Conservation (phyloP, 371 early-diverging fungal species). For the Dinochytrium kinnereticum region DNA sequence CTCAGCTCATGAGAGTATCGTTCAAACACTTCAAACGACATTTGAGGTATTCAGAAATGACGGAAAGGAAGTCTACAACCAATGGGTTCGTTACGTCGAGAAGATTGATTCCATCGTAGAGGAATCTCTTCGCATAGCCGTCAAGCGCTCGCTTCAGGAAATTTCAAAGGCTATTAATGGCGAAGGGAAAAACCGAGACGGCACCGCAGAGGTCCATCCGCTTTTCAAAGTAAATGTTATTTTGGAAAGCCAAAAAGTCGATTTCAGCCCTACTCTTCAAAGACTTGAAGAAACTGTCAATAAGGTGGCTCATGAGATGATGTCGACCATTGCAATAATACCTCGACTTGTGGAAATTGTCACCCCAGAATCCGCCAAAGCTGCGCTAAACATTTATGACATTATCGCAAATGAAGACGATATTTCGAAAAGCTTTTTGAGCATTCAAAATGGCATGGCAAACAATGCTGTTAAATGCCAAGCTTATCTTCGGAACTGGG, state of each 20-base stretch:
- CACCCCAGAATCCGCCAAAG: conserved; percentile 24
- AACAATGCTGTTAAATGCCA: conserved; percentile 59
- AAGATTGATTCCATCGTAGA: conserved; percentile 57
- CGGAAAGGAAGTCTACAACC: conserved; percentile 55
- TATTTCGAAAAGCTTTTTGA: conserved; percentile 56
- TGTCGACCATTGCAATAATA: conserved; percentile 50
- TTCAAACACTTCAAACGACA: conserved; percentile 42
- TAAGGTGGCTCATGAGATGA: conserved; percentile 57
- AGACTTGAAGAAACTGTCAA: conserved; percentile 58
- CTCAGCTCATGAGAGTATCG: conserved; percentile 49
- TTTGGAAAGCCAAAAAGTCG: conserved; percentile 59
- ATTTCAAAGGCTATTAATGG: conserved; percentile 63
- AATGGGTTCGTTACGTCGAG: conserved; percentile 56
- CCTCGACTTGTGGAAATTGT: conserved; percentile 45
- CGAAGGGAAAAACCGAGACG: conserved; percentile 57
- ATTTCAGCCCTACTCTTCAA: conserved; percentile 56
- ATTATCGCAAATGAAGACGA: conserved; percentile 61
- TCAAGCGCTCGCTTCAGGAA: conserved; percentile 59
- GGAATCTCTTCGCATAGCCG: conserved; percentile 56
- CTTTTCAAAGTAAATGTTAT: conserved; percentile 65
- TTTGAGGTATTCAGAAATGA: conserved; percentile 59
- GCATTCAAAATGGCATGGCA: conserved; percentile 61
- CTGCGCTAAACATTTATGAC: conserved; percentile 47
- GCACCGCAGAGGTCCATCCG: conserved; percentile 58
- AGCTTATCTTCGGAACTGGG: conserved; percentile 62